phyloP scores from a whole-genome alignment of 257 asterid species.

The Solanum tacnaense region DNA sequence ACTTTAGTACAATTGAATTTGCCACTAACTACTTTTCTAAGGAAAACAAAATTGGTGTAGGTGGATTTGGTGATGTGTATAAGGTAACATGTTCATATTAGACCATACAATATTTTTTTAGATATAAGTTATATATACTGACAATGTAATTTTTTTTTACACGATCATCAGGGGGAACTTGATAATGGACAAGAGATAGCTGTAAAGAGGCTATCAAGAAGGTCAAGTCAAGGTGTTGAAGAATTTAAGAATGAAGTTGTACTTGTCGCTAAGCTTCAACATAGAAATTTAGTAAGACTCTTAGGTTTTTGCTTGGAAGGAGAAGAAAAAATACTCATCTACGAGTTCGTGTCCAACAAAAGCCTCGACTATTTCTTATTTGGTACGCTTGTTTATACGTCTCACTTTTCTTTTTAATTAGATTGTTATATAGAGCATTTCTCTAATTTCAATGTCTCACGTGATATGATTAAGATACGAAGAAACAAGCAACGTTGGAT shows the following conservation, averaged over 20 bases:
- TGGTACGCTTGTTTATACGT: background rate
- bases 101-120: background rate
- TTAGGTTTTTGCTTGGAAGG: background rate
- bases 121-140: background rate
- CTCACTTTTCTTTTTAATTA: background rate
- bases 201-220: background rate
- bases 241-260: background rate
- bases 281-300: background rate
- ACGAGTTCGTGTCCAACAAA: background rate
- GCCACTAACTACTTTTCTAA: background rate
- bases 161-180: background rate
- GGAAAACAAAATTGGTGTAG: background rate
- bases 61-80: background rate
- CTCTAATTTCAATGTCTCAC: background rate
- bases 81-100: background rate
- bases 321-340: background rate
- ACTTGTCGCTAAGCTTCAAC: background rate
- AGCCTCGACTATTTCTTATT: background rate
- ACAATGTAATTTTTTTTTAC: background rate
- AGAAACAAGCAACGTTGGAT: background rate
- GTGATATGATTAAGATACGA: background rate
- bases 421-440: background rate
- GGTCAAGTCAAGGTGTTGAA: background rate
- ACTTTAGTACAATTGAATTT: background rate
- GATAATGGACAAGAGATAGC: background rate